These are phyloP conservation scores for Alternaria rosae DNA, from an alignment of 2,329 filamentous ascomycete species.

Conservation along the genomic window DNA sequence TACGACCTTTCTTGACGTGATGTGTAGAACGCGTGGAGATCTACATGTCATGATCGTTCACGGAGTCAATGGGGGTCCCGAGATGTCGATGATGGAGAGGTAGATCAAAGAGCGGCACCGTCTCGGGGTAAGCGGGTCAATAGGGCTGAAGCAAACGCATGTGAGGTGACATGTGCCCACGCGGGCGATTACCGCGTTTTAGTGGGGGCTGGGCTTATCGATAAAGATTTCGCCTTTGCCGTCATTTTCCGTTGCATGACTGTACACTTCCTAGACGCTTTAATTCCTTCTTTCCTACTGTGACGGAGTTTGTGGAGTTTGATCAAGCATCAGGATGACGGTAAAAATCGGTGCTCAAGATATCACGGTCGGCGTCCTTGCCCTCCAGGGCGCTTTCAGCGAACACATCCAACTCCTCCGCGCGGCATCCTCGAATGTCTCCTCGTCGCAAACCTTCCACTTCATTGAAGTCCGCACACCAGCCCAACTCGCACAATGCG, in stretches of 20 bases:
- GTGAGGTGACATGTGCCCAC: neutral
- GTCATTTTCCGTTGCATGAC: constrained; percentile 14
- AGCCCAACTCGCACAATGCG: constrained; percentile 73
- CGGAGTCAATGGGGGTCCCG: constrained; percentile 13
- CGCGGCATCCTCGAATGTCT: constrained; percentile 67
- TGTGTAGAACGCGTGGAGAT: constrained; percentile 1
- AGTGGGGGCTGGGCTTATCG: constrained; percentile 21
- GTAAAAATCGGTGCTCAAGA: constrained; percentile 17
- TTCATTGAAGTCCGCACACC: constrained; percentile 84
- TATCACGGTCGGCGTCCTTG: constrained; percentile 68
- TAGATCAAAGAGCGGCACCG: neutral
- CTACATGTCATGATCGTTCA: constrained; percentile 5
- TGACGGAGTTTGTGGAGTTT: constrained; percentile 7
- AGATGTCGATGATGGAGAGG: constrained; percentile 11
- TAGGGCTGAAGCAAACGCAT: constrained; percentile 2
- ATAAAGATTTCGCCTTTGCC: constrained; percentile 16
- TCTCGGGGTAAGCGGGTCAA: constrained; percentile 8
- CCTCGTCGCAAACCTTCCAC: constrained; percentile 28
- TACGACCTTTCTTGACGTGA: neutral
- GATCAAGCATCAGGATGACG: constrained; percentile 27
- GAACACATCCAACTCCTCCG: constrained; percentile 84
- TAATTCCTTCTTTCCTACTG: constrained; percentile 7
- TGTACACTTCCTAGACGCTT: neutral
- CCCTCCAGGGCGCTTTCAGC: constrained; percentile 90
- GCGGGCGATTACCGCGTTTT: constrained; percentile 1